Base-by-base conservation (phyloP, 2,329 filamentous ascomycete species). In the Pyrenochaeta sp. region DNA sequence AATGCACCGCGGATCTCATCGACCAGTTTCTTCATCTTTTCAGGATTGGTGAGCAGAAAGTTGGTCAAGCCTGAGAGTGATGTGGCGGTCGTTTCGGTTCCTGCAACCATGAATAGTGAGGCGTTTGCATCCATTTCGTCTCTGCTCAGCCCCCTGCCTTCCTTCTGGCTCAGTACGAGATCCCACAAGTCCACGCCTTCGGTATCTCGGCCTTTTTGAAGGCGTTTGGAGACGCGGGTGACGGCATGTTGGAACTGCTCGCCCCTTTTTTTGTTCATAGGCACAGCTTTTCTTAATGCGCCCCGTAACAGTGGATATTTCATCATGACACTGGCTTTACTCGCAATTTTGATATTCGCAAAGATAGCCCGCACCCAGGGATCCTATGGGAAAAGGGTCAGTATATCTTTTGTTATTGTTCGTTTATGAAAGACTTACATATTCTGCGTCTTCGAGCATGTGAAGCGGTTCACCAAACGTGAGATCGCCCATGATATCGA, bases 81-180 rank as follows among this genome's bases (percentile, higher is more conserved):
- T 0, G 74, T 79, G 0, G 79, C 79, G 0, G 78, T 77, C 0
- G 80, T 81, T 49, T 82, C 79, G 17, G 75, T 77, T 1, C 79
- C 79, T 1, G 78, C 80, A 6, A 77, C 46, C 59, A 81, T 78
- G 31, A 81, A 68, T 0, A 77, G 23, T 2, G 59, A 54, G 0
- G 72, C 63, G 45, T 77, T 78, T 0, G 70, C 52, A 17, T 78
- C 67, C 66, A 81, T 77, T 41, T 82, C 76, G 1, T 39, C 51
- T 20, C 61, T 45, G 3, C 56, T 54, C 21, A 75, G 39, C 0
- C 64, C 67, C 27, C 64, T 63, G 2, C 67, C 70, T 27, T 64
- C 71, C 31, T 73, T 70, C 48, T 73, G 64, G 3, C 61, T 54
- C 7, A 79, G 60, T 0, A 79, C 72, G 18, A 77, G 69, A 17